Evolutionary conservation across 164 flowering plant genomes (phyloP), one percentile per base, ranked within the genome.

Genomic region (Kingdonia uniflora): DNA sequence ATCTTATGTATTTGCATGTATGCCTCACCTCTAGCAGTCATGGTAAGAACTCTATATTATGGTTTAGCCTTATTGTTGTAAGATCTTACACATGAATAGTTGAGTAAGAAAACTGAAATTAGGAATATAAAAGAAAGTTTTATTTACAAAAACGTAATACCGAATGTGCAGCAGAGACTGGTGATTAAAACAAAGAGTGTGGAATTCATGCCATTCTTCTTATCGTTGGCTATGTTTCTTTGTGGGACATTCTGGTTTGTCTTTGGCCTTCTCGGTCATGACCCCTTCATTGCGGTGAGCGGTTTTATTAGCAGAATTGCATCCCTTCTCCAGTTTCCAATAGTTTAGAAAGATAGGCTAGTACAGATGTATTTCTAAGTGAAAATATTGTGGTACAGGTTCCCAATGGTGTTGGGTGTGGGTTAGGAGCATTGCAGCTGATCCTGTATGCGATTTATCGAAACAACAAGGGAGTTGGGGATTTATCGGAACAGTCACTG

Each of bases 1-100:
- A 55, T 87, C 58, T 87, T 84, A 80, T 87, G 96, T 54, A 79
- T 87, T 56, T 61, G 80, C 69, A 91, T 91, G 98, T 87, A 87
- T 55, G 96, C 75, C 40, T 82, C 98, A 0, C 97, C 96, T 5
- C 77, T 90, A 0, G 75, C 74, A 79, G n/a, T n/a, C n/a, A n/a
- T 90, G 81, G 97, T 90, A 76, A 72, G 76, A 15, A 12, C 3
- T 0, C 13, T n/a, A n/a, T n/a, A n/a, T n/a, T n/a, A n/a, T n/a
- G n/a, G n/a, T n/a, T n/a, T n/a, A n/a, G n/a, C n/a, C n/a, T n/a
- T n/a, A n/a, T n/a, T n/a, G n/a, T n/a, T n/a, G n/a, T n/a, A n/a
- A n/a, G n/a, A n/a, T n/a, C n/a, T n/a, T n/a, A n/a, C n/a, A n/a
- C n/a, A n/a, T n/a, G n/a, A n/a, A n/a, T n/a, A n/a, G n/a, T n/a